phyloP scores from a whole-genome alignment of 2,329 filamentous ascomycete genomes.

The Onygena corvina region DNA sequence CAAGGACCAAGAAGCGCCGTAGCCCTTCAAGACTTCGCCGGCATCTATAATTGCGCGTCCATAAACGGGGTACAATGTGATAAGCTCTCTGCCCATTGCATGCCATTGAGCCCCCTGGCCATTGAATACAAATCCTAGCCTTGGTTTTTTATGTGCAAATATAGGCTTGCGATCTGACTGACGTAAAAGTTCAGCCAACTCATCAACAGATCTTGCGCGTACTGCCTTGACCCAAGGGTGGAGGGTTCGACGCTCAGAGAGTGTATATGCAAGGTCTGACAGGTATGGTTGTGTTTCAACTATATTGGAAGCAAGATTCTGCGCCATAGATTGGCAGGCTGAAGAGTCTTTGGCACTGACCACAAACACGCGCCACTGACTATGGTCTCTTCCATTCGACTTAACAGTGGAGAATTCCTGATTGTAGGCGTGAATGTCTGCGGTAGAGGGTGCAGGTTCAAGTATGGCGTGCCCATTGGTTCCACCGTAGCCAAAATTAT shows the following conservation, averaged over 20 bases:
- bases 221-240: background rate
- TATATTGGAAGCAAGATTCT: constrained; percentile 8
- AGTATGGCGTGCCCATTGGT: constrained; percentile 35
- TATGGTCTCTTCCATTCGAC: too few relatives aligned
- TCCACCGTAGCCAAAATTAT: constrained; percentile 38
- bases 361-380: background rate
- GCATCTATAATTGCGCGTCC: background rate
- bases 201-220: background rate
- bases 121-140: constrained; percentile 13
- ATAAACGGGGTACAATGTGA: background rate
- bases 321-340: constrained; percentile 2
- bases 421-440: background rate
- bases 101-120: constrained; percentile 16
- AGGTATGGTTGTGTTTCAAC: background rate
- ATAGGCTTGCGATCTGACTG: constrained; percentile 12
- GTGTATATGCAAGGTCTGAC: constrained; percentile 18
- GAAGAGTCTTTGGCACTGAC: background rate
- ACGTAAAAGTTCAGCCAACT: background rate
- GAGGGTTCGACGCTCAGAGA: constrained; percentile 2
- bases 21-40: background rate
- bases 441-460: constrained; percentile 18
- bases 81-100: constrained; percentile 5
- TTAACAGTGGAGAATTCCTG: background rate
- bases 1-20: background rate
- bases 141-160: constrained; percentile 6